Evolutionary conservation across 2,329 filamentous ascomycete genomes (phyloP).

Genomic region (Cladobotryum mycophilum): DNA sequence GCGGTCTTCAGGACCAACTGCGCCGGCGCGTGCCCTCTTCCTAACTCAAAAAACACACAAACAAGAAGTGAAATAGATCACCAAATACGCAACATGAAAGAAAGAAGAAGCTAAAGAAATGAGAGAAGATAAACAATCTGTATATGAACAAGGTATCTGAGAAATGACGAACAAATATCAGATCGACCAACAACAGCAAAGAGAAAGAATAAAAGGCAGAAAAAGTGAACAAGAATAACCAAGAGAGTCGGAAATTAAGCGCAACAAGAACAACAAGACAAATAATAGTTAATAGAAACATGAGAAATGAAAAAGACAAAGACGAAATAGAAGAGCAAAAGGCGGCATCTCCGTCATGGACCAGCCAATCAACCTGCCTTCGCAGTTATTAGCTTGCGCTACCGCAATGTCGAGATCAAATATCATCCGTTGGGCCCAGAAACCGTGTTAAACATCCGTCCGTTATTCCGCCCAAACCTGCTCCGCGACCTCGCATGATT

Average conservation of each 20-base stretch:
- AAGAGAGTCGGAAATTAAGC: constrained; percentile 18
- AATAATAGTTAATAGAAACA: constrained; percentile 32
- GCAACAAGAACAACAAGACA: constrained; percentile 27
- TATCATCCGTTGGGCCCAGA: constrained; percentile 19
- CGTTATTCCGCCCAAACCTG: constrained; percentile 17
- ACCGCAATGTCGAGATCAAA: constrained; percentile 25
- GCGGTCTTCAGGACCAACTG: neutral
- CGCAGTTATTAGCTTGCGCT: constrained; percentile 41
- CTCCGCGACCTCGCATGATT: constrained; percentile 20
- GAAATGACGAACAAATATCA: constrained; percentile 23
- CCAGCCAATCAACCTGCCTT: constrained; percentile 42
- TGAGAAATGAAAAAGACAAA: constrained; percentile 33
- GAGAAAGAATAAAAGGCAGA: constrained; percentile 19
- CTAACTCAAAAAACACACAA: neutral
- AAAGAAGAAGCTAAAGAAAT: constrained; percentile 5
- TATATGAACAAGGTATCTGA: constrained; percentile 59
- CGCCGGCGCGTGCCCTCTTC: neutral
- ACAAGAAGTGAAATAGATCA: neutral
- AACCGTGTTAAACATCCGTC: constrained; percentile 21
- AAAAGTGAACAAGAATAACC: constrained; percentile 13
- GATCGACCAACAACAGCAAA: constrained; percentile 17
- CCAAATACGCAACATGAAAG: constrained; percentile 4
- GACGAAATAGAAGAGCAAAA: constrained; percentile 18
- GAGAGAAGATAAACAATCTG: constrained; percentile 27
- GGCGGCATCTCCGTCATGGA: constrained; percentile 37